Base-by-base conservation (phyloP, 805 yeast genomes). In the Metschnikowia rubicola region DNA sequence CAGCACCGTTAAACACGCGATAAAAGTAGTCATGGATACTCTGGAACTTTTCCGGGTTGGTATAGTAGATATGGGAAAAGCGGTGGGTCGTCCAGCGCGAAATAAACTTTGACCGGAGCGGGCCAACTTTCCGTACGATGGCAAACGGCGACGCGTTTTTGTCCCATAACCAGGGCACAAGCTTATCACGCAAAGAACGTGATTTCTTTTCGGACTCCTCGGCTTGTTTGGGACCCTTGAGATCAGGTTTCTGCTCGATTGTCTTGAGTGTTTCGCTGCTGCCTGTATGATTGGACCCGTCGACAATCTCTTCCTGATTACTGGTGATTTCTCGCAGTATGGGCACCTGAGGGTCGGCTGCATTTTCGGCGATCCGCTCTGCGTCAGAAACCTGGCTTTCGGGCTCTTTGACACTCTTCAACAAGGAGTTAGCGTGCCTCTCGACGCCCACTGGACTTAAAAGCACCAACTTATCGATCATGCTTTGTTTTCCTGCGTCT, bases 11-110 rank as follows among this genome's bases (percentile, higher is more conserved):
- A 58, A 82, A 78, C 1, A 73, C 65, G 50, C 79, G 68, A 54
- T 80, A 77, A 21, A 79, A 71, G 57, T 83, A 84, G 44, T 71
- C 71, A 57, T 80, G 86, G 46, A 82, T 58, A 52, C 67, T 67
- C 54, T 71, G 62, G 49, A 64, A 70, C 41, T 62, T 60, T 32
- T 56, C 44, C 2, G 65, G 68, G 51, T 72, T 63, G 31, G 60
- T 39, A 31, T 57, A 50, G 55, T 67, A 66, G 28, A 65, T 71
- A 71, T 67, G 84, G 46, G 63, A 66, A 64, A 62, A 75, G 40
- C 75, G 60, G 47, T 55, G 64, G 9, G 69, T 73, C 1, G 86
- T 75, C 88, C 88, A 83, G 9, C 56, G 44, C 3, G 81, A 71
- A 10, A 80, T 68, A 28, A 76, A 34, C 48, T 70, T 75, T 1